Percentiles rank a stretch among this genome's conserved stretches.
phyloP scores from a whole-genome alignment of 805 yeast genomes.

The Tetrapisispora nanseiensis region DNA sequence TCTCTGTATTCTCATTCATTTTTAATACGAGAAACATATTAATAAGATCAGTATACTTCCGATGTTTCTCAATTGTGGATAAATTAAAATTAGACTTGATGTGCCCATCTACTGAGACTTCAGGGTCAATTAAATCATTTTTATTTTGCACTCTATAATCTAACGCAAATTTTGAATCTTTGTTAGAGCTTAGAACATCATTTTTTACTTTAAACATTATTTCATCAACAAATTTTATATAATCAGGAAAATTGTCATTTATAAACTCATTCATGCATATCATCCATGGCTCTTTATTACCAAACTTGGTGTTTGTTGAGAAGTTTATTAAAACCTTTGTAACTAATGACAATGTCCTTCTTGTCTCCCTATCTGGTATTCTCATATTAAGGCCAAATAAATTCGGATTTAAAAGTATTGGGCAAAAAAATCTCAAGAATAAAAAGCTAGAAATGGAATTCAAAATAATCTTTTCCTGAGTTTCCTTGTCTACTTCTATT shows the following conservation, averaged over 20 bases:
- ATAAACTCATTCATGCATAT: slow-evolving; percentile 61
- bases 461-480: slow-evolving; percentile 32
- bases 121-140: neutral
- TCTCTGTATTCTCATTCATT: neutral
- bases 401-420: slow-evolving; percentile 86
- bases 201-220: slow-evolving; percentile 30
- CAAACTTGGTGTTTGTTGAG: slow-evolving; percentile 66
- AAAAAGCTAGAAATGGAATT: slow-evolving; percentile 78
- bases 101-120: neutral
- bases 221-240: slow-evolving; percentile 60
- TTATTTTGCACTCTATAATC: too few species aligned
- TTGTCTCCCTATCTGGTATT: slow-evolving; percentile 62
- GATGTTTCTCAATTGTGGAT: neutral
- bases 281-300: slow-evolving; percentile 78
- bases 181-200: neutral
- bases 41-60: neutral
- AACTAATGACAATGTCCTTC: slow-evolving; percentile 69
- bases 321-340: slow-evolving; percentile 73
- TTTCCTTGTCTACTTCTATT: slow-evolving; percentile 34
- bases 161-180: too few species aligned
- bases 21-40: neutral
- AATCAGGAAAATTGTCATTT: slow-evolving; percentile 43
- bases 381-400: slow-evolving; percentile 60
- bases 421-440: slow-evolving; percentile 78
- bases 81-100: neutral